A percentile compares a stretch with the other conserved stretches of the same genome.
phyloP scores from a whole-genome alignment of 306 rosid species.

The Alnus rubra region DNA sequence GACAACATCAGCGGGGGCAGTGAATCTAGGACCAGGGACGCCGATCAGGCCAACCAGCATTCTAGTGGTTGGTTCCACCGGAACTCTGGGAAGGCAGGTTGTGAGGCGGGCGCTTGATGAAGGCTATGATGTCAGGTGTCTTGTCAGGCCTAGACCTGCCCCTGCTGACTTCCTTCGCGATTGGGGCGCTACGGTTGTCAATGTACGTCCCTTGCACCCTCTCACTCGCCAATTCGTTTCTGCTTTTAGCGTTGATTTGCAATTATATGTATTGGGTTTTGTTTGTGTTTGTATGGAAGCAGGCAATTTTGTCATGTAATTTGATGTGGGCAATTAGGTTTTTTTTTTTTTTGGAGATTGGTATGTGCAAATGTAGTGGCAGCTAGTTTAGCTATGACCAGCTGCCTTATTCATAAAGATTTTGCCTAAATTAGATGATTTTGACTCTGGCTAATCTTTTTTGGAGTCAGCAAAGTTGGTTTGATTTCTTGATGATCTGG shows the following conservation, averaged over 20 bases:
- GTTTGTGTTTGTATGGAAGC: not conserved
- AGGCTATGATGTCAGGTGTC: slow-evolving; percentile 91
- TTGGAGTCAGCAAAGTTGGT: not conserved
- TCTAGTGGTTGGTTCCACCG: slow-evolving; percentile 85
- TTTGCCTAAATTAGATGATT: not conserved
- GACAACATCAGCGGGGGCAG: slow-evolving; percentile 38
- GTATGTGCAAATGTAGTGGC: not conserved
- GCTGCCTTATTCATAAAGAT: not conserved
- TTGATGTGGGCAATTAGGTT: not conserved
- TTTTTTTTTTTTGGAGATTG: not conserved
- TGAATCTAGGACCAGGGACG: slow-evolving; percentile 71
- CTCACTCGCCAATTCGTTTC: not conserved
- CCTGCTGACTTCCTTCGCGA: slow-evolving; percentile 97
- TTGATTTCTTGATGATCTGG: not conserved
- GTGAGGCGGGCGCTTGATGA: slow-evolving; percentile 93
- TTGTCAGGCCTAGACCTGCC: slow-evolving; percentile 96
- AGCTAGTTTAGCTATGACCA: not conserved
- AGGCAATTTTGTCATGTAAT: not conserved
- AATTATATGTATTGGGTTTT: not conserved
- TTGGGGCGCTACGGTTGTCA: slow-evolving; percentile 97
- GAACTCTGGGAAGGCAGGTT: slow-evolving; percentile 87
- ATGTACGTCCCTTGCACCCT: slow-evolving; percentile 26
- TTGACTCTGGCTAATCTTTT: not conserved
- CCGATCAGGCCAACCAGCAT: slow-evolving; percentile 75
- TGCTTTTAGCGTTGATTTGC: not conserved